Evolutionary conservation across 2,329 filamentous ascomycete species (phyloP).

Genomic region (Aspergillus bombycis): DNA sequence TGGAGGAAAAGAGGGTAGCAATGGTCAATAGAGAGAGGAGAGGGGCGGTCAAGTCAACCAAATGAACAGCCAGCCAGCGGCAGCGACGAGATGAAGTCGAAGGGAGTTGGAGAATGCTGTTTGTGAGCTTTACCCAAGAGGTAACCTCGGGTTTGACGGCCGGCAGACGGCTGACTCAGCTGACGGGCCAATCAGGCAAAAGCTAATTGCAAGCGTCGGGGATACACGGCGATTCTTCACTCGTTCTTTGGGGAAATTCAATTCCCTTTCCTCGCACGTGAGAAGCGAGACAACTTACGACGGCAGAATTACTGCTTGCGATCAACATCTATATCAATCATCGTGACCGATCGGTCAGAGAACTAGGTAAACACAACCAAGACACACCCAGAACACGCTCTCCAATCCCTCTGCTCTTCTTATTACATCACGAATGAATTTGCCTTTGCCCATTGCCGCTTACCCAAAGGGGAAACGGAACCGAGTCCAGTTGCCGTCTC

Average conservation of each 20-base stretch:
- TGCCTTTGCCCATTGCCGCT: neutral
- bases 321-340: neutral
- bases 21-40: slow-evolving; percentile 16
- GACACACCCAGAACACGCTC: neutral
- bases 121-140: slow-evolving; percentile 24
- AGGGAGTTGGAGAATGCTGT: slow-evolving; percentile 30
- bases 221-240: slow-evolving; percentile 34
- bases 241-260: neutral
- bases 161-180: slow-evolving; percentile 38
- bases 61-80: slow-evolving; percentile 23
- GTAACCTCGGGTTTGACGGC: slow-evolving; percentile 43
- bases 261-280: neutral
- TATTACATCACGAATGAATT: slow-evolving; percentile 9
- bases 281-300: neutral
- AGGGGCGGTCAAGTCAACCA: slow-evolving; percentile 7
- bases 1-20: slow-evolving; percentile 7
- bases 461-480: slow-evolving; percentile 21
- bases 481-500: slow-evolving; percentile 14
- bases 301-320: neutral
- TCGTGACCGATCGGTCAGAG: neutral
- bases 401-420: neutral
- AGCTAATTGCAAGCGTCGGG: slow-evolving; percentile 44
- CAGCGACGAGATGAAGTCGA: slow-evolving; percentile 24
- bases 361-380: neutral
- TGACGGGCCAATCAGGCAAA: slow-evolving; percentile 31